A percentile compares a stretch with the other conserved stretches of the same genome.
phyloP scores from a whole-genome alignment of 1,139 yeast genomes.

The Saccharomycopsis hybrid region DNA sequence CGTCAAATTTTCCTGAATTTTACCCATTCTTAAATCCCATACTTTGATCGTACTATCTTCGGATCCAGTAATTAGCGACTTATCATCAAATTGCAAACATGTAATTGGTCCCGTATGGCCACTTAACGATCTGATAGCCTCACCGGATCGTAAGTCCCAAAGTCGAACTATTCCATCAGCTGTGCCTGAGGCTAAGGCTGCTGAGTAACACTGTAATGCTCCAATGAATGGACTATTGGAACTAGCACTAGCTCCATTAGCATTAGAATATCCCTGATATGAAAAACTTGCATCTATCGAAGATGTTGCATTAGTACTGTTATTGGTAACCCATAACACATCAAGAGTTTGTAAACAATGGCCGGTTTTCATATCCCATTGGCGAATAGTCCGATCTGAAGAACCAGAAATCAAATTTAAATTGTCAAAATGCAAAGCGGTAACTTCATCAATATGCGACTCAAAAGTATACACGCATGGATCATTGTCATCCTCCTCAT shows the following conservation, averaged over 20 bases:
- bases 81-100: constrained; percentile 60
- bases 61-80: constrained; percentile 57
- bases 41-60: constrained; percentile 57
- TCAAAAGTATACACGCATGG: constrained; percentile 44
- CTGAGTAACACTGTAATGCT: constrained; percentile 59
- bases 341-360: constrained; percentile 55
- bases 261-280: constrained; percentile 6
- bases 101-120: constrained; percentile 73
- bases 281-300: constrained; percentile 2
- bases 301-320: constrained; percentile 10
- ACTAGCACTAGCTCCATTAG: constrained; percentile 10
- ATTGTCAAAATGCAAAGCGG: constrained; percentile 49
- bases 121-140: constrained; percentile 54
- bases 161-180: constrained; percentile 68
- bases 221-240: constrained; percentile 40
- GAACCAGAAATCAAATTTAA: constrained; percentile 51
- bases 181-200: constrained; percentile 71
- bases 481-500: constrained; percentile 28
- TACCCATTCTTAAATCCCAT: constrained; percentile 70
- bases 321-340: constrained; percentile 49
- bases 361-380: constrained; percentile 55
- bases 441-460: constrained; percentile 58
- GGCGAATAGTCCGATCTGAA: constrained; percentile 50
- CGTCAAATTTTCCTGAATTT: constrained; percentile 52
- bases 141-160: constrained; percentile 72